These are phyloP conservation scores for Rhododendron molle DNA, from an alignment of 148 eudicot genomes.

Conservation along the genomic window DNA sequence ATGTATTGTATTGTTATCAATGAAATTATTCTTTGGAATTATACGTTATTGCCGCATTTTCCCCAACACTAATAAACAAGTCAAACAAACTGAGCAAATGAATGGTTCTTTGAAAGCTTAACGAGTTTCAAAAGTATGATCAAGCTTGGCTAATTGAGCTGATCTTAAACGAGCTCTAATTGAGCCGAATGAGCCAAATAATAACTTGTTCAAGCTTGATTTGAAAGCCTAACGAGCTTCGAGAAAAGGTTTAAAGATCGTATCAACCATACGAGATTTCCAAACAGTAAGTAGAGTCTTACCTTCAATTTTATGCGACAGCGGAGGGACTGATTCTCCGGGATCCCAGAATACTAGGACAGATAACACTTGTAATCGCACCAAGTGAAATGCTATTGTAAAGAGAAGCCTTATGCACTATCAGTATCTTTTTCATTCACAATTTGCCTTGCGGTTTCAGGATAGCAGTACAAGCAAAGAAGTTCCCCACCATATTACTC, in stretches of 20 bases:
- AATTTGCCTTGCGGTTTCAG: not conserved
- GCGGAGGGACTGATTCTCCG: not conserved
- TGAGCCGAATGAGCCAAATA: not conserved
- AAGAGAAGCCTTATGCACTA: not conserved
- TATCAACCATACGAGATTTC: too few species aligned
- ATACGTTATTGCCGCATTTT: too few species aligned
- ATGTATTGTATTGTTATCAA: too few species aligned
- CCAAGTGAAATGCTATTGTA: not conserved
- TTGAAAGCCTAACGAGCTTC: too few species aligned
- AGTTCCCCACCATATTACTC: not conserved
- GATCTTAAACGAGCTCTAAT: not conserved
- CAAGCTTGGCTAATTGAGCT: not conserved
- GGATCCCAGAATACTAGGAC: not conserved
- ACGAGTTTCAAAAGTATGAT: too few species aligned
- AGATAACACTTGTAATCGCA: not conserved
- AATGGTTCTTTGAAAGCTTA: too few species aligned
- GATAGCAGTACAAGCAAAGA: not conserved
- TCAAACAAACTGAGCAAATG: too few species aligned
- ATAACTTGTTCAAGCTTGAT: too few species aligned
- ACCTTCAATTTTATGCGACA: too few species aligned
- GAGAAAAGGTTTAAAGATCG: not conserved
- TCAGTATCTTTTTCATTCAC: not conserved
- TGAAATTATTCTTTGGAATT: too few species aligned
- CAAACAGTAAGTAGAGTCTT: too few species aligned
- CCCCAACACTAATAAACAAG: too few species aligned